Evolutionary conservation across 108 stramenopile genomes (phyloP).

Genomic region (Mediolabrus comicus): DNA sequence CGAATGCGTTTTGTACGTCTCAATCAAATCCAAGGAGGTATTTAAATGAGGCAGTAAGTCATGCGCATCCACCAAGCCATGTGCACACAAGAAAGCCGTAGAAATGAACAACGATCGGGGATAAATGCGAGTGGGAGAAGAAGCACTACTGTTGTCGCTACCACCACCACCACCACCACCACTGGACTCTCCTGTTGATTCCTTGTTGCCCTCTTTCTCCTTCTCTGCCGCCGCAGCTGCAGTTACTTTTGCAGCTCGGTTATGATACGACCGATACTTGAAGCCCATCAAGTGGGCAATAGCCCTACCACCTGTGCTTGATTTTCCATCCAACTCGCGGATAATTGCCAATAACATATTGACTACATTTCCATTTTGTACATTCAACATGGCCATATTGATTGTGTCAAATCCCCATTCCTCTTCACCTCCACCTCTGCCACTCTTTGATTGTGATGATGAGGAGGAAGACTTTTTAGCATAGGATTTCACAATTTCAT

Average conservation of each 20-base stretch:
- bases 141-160: background rate
- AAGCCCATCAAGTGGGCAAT: conserved; percentile 85
- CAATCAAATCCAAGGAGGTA: conserved; percentile 2
- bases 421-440: background rate
- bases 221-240: background rate
- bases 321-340: conserved; percentile 45
- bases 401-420: conserved; percentile 10
- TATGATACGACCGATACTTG: conserved; percentile 59
- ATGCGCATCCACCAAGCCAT: conserved; percentile 53
- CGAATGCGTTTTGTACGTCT: conserved; percentile 36
- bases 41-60: conserved; percentile 30
- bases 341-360: conserved; percentile 48
- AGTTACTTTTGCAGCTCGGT: conserved; percentile 9
- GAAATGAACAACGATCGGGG: conserved; percentile 37
- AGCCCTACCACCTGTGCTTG: conserved; percentile 7
- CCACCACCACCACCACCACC: conserved; percentile 5
- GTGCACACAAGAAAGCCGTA: conserved; percentile 50
- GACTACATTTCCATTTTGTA: background rate
- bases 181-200: background rate
- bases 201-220: background rate
- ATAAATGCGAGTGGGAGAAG: conserved; percentile 10
- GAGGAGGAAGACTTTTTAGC: background rate
- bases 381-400: background rate
- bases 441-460: background rate
- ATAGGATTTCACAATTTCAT: conserved; percentile 1